A percentile compares a stretch with the other conserved stretches of the same genome.
These are phyloP conservation scores for Gryganskiella cystojenkinii DNA, from an alignment of 192 early-diverging fungal genomes.

Conservation along the genomic window DNA sequence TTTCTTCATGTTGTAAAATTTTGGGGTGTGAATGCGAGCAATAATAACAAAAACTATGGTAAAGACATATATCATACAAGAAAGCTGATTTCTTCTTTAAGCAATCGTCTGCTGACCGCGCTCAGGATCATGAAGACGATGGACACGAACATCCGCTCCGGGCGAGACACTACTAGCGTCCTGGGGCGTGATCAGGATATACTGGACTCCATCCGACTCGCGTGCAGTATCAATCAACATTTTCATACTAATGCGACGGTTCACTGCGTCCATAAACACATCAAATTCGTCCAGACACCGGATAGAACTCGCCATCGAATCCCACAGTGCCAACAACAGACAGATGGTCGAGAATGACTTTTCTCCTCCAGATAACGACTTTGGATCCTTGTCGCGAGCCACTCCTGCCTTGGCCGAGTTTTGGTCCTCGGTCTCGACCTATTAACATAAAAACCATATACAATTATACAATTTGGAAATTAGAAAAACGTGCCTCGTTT, in stretches of 20 bases:
- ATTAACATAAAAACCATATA: background rate
- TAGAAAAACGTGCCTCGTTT: too few relatives aligned
- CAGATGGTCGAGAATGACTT: slow-evolving; percentile 97
- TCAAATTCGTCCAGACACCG: slow-evolving; percentile 99
- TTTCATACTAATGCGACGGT: slow-evolving; percentile 85
- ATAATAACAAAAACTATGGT: too few relatives aligned
- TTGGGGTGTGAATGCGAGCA: too few relatives aligned
- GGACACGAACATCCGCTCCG: slow-evolving; percentile 67
- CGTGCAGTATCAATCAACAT: slow-evolving; percentile 90
- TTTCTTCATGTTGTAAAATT: too few relatives aligned
- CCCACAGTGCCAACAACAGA: slow-evolving; percentile 93
- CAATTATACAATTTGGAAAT: too few relatives aligned
- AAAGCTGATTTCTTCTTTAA: background rate
- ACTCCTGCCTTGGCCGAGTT: slow-evolving; percentile 54
- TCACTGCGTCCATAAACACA: slow-evolving; percentile 99
- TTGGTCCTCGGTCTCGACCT: slow-evolving; percentile 52
- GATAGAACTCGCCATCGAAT: slow-evolving; percentile 89
- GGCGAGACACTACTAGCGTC: slow-evolving; percentile 77
- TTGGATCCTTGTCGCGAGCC: slow-evolving; percentile 80
- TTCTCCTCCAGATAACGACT: slow-evolving; percentile 96
- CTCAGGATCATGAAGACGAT: slow-evolving; percentile 68
- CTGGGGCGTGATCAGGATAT: slow-evolving; percentile 97
- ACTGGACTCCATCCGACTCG: slow-evolving; percentile 78
- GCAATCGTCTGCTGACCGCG: slow-evolving; percentile 50
- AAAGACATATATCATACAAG: too few relatives aligned